phyloP scores from a whole-genome alignment of 495 filamentous ascomycete genomes.

The Hyaloscypha hepaticicola region DNA sequence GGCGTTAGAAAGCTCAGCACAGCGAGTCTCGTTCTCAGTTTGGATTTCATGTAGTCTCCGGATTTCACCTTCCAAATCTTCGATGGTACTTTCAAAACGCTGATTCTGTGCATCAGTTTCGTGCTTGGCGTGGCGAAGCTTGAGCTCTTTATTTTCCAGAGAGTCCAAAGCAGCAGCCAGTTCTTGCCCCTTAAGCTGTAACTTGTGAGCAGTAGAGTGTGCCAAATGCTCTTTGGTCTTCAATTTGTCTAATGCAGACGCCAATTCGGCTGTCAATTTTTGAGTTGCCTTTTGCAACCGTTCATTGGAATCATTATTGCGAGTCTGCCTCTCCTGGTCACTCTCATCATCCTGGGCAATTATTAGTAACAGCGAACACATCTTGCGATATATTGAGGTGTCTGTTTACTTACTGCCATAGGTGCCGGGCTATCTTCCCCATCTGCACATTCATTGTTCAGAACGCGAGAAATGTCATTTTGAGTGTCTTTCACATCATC shows the following conservation, averaged over 20 bases:
- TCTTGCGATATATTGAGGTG: too few relatives aligned
- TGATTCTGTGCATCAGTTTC: not conserved
- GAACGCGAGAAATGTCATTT: too few relatives aligned
- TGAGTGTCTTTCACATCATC: too few relatives aligned
- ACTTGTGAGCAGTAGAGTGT: not conserved
- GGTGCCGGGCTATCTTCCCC: too few relatives aligned
- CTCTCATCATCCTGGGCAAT: not conserved
- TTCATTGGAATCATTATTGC: too few relatives aligned
- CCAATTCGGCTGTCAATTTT: not conserved
- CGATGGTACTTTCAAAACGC: not conserved
- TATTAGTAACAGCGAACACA: not conserved
- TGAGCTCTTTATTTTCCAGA: not conserved
- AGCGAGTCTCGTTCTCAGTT: not conserved
- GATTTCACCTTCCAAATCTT: slow-evolving; percentile 6
- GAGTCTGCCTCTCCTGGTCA: not conserved
- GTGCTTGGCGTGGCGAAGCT: slow-evolving; percentile 4
- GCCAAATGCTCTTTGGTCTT: not conserved
- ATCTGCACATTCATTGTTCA: too few relatives aligned
- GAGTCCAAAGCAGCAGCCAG: not conserved
- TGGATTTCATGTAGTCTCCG: not conserved
- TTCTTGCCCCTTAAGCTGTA: not conserved
- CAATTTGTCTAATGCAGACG: not conserved
- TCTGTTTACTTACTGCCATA: too few relatives aligned
- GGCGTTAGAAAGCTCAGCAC: not conserved
- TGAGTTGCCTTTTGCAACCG: not conserved